These are phyloP conservation scores for Epicoccum nigrum DNA, from an alignment of 2,329 filamentous ascomycete genomes.

Conservation along the genomic window DNA sequence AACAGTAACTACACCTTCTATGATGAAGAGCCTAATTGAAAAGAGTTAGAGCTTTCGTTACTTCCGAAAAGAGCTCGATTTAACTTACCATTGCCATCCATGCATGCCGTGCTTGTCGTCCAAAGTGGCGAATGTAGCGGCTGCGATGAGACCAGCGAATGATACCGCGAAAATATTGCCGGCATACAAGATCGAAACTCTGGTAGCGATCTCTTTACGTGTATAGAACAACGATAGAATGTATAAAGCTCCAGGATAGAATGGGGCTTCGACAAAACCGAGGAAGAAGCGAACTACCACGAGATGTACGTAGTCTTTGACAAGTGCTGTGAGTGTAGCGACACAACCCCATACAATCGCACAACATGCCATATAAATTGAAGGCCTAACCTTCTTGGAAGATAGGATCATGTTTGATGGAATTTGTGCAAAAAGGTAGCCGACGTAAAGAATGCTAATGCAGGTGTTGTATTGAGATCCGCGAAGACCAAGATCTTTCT, in stretches of 20 bases:
- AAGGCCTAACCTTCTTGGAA: constrained; percentile 36
- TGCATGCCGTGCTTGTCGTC: constrained; percentile 27
- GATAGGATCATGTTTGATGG: constrained; percentile 54
- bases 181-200: constrained; percentile 17
- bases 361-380: constrained; percentile 40
- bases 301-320: constrained; percentile 38
- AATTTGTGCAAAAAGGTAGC: constrained; percentile 41
- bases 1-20: constrained; percentile 35
- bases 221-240: constrained; percentile 70
- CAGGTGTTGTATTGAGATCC: constrained; percentile 48
- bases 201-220: constrained; percentile 51
- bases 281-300: constrained; percentile 38
- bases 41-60: background rate
- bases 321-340: constrained; percentile 33
- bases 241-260: constrained; percentile 66
- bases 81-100: constrained; percentile 21
- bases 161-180: constrained; percentile 23
- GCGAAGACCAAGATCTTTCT: constrained; percentile 53
- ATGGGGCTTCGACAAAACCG: constrained; percentile 47
- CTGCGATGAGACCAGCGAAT: constrained; percentile 25
- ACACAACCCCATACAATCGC: constrained; percentile 44
- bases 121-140: constrained; percentile 22
- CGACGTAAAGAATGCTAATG: constrained; percentile 40
- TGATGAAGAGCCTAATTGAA: constrained; percentile 24
- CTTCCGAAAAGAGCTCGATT: background rate